phyloP scores from a whole-genome alignment of 768 basidiomycete genomes.

The Pleurotus ostreatus region DNA sequence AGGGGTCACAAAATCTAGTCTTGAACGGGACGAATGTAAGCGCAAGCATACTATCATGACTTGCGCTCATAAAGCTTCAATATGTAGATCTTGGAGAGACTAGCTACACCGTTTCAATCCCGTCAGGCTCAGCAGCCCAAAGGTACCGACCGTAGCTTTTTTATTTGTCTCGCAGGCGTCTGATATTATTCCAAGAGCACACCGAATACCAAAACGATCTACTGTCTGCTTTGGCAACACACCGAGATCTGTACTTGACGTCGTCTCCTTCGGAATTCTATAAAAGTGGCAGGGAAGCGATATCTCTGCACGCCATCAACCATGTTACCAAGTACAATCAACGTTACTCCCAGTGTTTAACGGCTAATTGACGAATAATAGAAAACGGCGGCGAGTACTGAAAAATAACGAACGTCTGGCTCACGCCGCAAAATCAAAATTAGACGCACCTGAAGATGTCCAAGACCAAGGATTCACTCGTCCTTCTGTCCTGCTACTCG shows the following conservation, averaged over 20 bases:
- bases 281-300: constrained; percentile 58
- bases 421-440: constrained; percentile 55
- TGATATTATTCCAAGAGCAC: constrained; percentile 32
- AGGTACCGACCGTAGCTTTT: constrained; percentile 33
- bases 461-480: constrained; percentile 99
- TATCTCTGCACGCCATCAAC: constrained; percentile 78
- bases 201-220: constrained; percentile 61
- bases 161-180: background rate
- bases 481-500: constrained; percentile 86
- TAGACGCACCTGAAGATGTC: constrained; percentile 60
- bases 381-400: constrained; percentile 84
- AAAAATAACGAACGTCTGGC: constrained; percentile 95
- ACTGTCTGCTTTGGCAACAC: constrained; percentile 57
- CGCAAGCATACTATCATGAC: constrained; percentile 21
- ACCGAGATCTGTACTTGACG: constrained; percentile 77
- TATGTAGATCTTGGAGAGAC: constrained; percentile 50
- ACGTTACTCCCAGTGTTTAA: background rate
- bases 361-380: constrained; percentile 25
- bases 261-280: constrained; percentile 57
- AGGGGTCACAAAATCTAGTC: constrained; percentile 27
- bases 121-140: constrained; percentile 49
- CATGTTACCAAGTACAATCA: constrained; percentile 81
- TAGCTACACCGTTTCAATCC: constrained; percentile 50
- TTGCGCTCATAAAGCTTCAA: too few relatives aligned
- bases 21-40: constrained; percentile 24